Evolutionary conservation across 345 rosid species (phyloP).

Genomic region (Eucalyptus marginata): DNA sequence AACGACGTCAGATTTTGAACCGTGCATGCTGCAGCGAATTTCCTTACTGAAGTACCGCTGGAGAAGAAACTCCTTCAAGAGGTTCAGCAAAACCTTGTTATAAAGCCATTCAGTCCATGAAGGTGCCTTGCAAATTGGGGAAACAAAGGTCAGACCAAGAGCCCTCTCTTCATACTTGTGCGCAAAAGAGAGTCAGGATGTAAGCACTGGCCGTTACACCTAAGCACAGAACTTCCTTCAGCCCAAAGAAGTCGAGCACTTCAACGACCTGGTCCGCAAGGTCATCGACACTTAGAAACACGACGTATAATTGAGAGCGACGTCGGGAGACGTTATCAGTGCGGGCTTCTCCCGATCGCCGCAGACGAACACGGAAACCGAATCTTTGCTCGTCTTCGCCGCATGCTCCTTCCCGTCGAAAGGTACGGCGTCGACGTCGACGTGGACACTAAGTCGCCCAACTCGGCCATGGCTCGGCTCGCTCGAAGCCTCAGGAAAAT

Average conservation of each 20-base stretch:
- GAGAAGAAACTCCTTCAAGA: constrained; percentile 52
- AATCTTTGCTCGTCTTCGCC: constrained; percentile 68
- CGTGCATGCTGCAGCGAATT: constrained; percentile 19
- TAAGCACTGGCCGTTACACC: constrained; percentile 61
- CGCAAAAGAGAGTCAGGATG: constrained; percentile 40
- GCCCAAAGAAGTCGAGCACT: constrained; percentile 43
- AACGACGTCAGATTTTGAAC: constrained; percentile 28
- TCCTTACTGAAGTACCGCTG: constrained; percentile 65
- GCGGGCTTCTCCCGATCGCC: constrained; percentile 83
- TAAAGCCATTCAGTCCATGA: constrained; percentile 65
- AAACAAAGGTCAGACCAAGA: constrained; percentile 45
- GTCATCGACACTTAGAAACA: constrained; percentile 39
- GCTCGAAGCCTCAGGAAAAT: background rate
- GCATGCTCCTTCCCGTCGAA: constrained; percentile 49
- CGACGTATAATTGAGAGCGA: constrained; percentile 61
- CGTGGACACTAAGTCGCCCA: constrained; percentile 27
- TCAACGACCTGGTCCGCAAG: constrained; percentile 49
- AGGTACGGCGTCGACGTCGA: constrained; percentile 24
- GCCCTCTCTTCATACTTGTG: constrained; percentile 33
- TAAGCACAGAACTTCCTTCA: constrained; percentile 38
- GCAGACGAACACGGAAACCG: constrained; percentile 50
- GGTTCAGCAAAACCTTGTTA: constrained; percentile 48
- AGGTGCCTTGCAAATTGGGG: constrained; percentile 51
- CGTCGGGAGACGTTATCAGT: constrained; percentile 65
- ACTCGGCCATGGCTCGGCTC: constrained; percentile 25